Conservation (phyloP, 164 flowering plant species). For the Echeveria elegans region DNA sequence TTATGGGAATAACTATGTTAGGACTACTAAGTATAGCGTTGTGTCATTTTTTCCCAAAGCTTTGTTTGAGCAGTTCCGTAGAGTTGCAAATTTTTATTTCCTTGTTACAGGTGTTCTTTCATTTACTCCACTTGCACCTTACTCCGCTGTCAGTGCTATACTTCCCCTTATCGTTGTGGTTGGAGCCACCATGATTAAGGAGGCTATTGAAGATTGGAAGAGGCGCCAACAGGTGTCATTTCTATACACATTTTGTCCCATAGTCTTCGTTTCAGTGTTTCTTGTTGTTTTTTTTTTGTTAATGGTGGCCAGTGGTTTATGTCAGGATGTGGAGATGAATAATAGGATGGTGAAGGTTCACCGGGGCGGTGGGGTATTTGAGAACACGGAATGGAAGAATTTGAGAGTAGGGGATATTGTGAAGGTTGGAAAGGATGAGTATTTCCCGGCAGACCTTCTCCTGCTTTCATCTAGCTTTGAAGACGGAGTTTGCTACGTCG, state of each 20-base stretch:
- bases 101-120: constrained; percentile 40
- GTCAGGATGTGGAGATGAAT: constrained; percentile 81
- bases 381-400: constrained; percentile 63
- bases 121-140: constrained; percentile 53
- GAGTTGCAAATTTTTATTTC: constrained; percentile 64
- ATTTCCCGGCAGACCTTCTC: constrained; percentile 85
- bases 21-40: constrained; percentile 44
- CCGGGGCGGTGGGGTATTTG: constrained; percentile 44
- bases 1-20: constrained; percentile 39
- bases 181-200: constrained; percentile 50
- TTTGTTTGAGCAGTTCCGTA: constrained; percentile 64
- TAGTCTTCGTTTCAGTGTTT: too few species aligned
- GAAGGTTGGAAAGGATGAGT: constrained; percentile 74
- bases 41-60: constrained; percentile 54
- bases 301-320: neutral
- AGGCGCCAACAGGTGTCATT: constrained; percentile 58
- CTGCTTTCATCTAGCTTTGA: constrained; percentile 87
- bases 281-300: too few species aligned
- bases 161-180: constrained; percentile 44
- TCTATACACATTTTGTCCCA: neutral
- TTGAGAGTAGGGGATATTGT: constrained; percentile 83
- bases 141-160: constrained; percentile 41
- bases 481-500: constrained; percentile 90
- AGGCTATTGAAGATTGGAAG: constrained; percentile 54
- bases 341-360: constrained; percentile 72